Percentiles rank a stretch among this genome's conserved stretches.
Conservation (phyloP, 106 monocot species). For the Dendrobium huoshanense region DNA sequence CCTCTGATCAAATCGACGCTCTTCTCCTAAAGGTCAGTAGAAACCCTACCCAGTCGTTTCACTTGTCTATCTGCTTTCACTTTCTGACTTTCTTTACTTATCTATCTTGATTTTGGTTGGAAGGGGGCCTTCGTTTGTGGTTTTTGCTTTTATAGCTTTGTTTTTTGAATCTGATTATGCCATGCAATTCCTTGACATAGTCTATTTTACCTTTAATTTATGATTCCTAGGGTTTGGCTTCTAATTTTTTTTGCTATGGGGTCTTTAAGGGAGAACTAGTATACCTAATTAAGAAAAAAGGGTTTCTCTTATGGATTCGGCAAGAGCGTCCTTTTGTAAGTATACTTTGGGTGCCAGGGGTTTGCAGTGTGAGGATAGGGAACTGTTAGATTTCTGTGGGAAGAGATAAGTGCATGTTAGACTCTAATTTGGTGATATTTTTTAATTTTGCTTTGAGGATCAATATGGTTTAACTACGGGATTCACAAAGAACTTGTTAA, state of each 20-base stretch:
- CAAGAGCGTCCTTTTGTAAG: neutral
- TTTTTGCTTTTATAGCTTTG: neutral
- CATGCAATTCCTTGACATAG: neutral
- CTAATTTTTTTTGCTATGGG: neutral
- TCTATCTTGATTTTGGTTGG: neutral
- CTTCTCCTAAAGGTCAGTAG: constrained; percentile 2
- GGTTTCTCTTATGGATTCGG: neutral
- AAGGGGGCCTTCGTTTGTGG: neutral
- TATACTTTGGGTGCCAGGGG: neutral
- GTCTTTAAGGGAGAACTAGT: neutral
- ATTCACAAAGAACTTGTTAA: neutral
- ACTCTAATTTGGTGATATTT: neutral
- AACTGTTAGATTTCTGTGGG: neutral
- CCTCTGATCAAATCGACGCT: neutral
- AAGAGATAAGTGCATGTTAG: neutral
- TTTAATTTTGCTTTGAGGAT: neutral
- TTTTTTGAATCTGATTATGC: neutral
- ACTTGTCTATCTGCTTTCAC: neutral
- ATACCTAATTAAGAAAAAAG: neutral
- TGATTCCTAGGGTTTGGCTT: neutral
- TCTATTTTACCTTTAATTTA: neutral
- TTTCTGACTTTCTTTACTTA: neutral
- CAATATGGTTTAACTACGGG: neutral
- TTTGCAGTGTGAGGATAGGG: neutral
- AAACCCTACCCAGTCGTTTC: neutral